Conservation (phyloP, 169 alveolate genomes). For the Eimeria falciformis region DNA sequence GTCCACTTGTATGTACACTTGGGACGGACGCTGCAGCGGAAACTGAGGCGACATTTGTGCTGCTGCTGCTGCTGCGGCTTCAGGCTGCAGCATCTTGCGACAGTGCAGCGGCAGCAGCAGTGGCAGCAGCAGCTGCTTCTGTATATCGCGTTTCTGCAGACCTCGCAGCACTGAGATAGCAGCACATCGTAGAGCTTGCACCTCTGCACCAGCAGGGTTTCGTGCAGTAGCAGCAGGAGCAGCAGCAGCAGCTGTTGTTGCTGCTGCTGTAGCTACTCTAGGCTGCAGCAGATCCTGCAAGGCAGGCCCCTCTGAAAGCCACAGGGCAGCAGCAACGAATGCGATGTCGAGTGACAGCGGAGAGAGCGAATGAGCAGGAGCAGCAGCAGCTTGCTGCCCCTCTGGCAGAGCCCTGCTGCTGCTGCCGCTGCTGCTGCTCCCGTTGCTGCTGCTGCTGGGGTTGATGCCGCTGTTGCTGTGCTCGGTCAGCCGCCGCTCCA, state of each 20-base stretch:
- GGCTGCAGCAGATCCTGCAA: background rate
- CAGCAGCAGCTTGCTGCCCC: constrained; percentile 41
- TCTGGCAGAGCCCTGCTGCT: constrained; percentile 29
- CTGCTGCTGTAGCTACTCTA: background rate
- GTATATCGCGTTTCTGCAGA: background rate
- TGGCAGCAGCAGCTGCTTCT: constrained; percentile 52
- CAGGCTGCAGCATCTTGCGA: constrained; percentile 43
- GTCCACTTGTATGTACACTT: background rate
- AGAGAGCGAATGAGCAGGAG: background rate
- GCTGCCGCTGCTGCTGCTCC: constrained; percentile 42
- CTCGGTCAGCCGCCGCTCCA: background rate
- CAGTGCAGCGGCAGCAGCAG: constrained; percentile 24
- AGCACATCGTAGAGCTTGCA: background rate
- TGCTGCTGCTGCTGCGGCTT: constrained; percentile 35
- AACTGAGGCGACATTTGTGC: background rate
- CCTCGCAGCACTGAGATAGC: background rate
- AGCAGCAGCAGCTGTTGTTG: constrained; percentile 23
- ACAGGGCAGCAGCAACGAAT: constrained; percentile 45
- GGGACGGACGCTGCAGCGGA: constrained; percentile 46
- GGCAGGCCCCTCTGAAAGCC: background rate
- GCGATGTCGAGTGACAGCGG: background rate
- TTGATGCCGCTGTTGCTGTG: background rate
- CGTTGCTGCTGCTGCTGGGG: constrained; percentile 17
- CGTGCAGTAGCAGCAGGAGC: constrained; percentile 32
- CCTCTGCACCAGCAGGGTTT: background rate